Evolutionary conservation across 1,284 basidiomycete genomes (phyloP).

Genomic region (Earliella scabrosa): DNA sequence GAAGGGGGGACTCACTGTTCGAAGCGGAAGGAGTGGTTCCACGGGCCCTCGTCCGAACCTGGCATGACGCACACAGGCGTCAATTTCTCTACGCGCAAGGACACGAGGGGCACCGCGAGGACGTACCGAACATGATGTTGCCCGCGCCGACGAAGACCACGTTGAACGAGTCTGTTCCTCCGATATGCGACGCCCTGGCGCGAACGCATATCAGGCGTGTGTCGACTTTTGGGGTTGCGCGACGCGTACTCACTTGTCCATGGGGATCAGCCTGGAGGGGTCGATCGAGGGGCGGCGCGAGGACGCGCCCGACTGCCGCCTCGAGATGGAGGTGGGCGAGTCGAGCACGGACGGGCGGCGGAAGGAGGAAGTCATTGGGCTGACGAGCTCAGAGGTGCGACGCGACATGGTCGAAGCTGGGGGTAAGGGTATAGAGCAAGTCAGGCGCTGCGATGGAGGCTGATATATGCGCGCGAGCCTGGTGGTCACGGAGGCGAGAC

Average conservation of each 20-base stretch:
- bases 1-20: conserved; percentile 68
- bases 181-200: conserved; percentile 55
- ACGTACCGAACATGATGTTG: conserved; percentile 91
- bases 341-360: conserved; percentile 29
- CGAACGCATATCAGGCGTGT: conserved; percentile 14
- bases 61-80: conserved; percentile 12
- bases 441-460: conserved; percentile 29
- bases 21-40: conserved; percentile 95
- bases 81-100: background rate
- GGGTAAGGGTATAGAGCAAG: background rate
- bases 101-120: background rate
- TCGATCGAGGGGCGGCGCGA: conserved; percentile 76
- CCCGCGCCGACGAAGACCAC: conserved; percentile 92
- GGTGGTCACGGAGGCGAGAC: background rate
- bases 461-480: conserved; percentile 10
- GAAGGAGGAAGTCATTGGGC: conserved; percentile 12
- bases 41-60: conserved; percentile 87
- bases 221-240: background rate
- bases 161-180: conserved; percentile 78
- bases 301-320: conserved; percentile 38
- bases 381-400: conserved; percentile 25
- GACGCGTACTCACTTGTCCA: conserved; percentile 64
- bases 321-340: conserved; percentile 27
- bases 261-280: conserved; percentile 71
- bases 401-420: conserved; percentile 18